A percentile compares a stretch with the other conserved stretches of the same genome.
phyloP scores from a whole-genome alignment of 2,329 filamentous ascomycete genomes.

The Fusarium sp. region DNA sequence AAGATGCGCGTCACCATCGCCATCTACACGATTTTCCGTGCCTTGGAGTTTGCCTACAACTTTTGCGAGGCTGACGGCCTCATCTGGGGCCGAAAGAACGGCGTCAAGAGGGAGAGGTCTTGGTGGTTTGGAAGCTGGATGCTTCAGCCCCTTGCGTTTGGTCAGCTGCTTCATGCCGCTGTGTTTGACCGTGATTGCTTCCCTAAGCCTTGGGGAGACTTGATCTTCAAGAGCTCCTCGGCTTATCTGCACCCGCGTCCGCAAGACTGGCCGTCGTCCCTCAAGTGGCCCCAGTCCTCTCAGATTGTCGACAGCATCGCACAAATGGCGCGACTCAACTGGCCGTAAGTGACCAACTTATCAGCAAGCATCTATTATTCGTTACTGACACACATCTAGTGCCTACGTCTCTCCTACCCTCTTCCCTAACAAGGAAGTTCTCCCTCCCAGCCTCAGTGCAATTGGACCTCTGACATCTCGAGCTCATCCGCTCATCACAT shows the following conservation, averaged over 20 bases:
- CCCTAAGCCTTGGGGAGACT: conserved; percentile 62
- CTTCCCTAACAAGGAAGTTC: conserved; percentile 76
- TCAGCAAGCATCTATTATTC: not conserved
- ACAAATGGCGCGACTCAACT: conserved; percentile 81
- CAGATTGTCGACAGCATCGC: conserved; percentile 85
- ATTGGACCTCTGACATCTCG: conserved; percentile 83
- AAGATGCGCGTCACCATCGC: conserved; percentile 80
- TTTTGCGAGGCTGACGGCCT: conserved; percentile 78
- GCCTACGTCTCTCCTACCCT: conserved; percentile 86
- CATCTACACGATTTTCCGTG: conserved; percentile 83
- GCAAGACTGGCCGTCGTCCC: conserved; percentile 69
- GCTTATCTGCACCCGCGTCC: conserved; percentile 83
- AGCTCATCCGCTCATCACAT: conserved; percentile 87
- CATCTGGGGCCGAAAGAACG: conserved; percentile 69
- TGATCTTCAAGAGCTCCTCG: conserved; percentile 76
- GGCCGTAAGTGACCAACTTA: conserved; percentile 72
- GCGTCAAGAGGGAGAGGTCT: conserved; percentile 70
- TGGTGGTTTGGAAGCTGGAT: conserved; percentile 90
- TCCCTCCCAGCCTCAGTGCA: conserved; percentile 72
- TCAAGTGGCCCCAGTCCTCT: conserved; percentile 79
- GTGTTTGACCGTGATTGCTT: conserved; percentile 82
- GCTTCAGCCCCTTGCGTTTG: conserved; percentile 79
- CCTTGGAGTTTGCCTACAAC: conserved; percentile 89
- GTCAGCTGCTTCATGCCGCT: conserved; percentile 79
- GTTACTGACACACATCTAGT: conserved; percentile 53